Evolutionary conservation across 2,329 filamentous ascomycete genomes (phyloP).

Genomic region (Sclerotinia spermophila): DNA sequence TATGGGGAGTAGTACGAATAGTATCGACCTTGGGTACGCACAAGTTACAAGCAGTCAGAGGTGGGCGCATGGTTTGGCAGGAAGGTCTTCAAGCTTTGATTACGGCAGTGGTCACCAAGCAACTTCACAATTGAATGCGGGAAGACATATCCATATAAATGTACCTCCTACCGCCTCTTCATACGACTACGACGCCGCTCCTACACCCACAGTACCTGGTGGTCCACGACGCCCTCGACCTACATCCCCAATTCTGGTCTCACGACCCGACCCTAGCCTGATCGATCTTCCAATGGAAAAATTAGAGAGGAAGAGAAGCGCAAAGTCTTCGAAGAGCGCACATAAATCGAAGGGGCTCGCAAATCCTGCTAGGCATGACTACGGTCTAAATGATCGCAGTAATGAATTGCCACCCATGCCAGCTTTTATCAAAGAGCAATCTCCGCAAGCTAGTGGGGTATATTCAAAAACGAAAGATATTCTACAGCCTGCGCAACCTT

Average conservation of each 20-base stretch:
- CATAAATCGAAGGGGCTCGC: conserved; percentile 41
- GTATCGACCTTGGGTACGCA: conserved; percentile 61
- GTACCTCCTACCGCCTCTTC: conserved; percentile 24
- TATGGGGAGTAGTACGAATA: conserved; percentile 65
- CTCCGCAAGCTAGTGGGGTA: conserved; percentile 51
- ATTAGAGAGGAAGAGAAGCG: conserved; percentile 55
- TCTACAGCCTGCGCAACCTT: conserved; percentile 25
- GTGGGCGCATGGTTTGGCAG: conserved; percentile 47
- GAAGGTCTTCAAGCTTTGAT: conserved; percentile 73
- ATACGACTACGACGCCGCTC: conserved; percentile 72
- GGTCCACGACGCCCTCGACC: conserved; percentile 62
- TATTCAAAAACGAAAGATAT: conserved; percentile 46
- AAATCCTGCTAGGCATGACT: conserved; percentile 36
- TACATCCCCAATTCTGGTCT: conserved; percentile 38
- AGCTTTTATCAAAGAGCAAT: conserved; percentile 44
- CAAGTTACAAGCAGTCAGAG: conserved; percentile 57
- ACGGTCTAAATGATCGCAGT: conserved; percentile 35
- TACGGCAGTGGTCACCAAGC: conserved; percentile 47
- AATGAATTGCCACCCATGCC: conserved; percentile 35
- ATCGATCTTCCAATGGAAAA: conserved; percentile 36
- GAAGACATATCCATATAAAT: conserved; percentile 29
- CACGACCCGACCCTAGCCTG: conserved; percentile 25
- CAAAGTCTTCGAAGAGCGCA: conserved; percentile 49
- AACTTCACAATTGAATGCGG: conserved; percentile 35
- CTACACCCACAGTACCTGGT: conserved; percentile 77